Base-by-base conservation (phyloP, 805 yeast genomes). In the Wickerhamomyces alni region DNA sequence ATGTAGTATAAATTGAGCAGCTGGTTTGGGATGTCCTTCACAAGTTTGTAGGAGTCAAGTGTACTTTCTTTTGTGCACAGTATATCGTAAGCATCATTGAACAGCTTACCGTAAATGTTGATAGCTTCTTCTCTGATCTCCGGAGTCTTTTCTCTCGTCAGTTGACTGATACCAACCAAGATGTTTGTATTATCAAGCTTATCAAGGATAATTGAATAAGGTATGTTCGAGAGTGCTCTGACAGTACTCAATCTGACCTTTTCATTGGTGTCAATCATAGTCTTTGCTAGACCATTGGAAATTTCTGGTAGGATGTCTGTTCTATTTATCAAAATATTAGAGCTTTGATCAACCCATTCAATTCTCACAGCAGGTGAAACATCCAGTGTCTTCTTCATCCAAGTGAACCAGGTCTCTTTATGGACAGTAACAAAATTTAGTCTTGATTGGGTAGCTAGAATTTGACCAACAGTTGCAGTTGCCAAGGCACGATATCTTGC, bases 331-430 rank as follows among this genome's bases (percentile, higher is more conserved):
- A 87, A 44, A 8, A 82, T 69, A 1, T 52, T 57, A 0, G 80
- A 69, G 0, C 79, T 59, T 27, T 77, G 72, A 36, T 76, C 75
- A 0, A 76, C 77, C 96, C 96, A 88, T 39, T 72, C 69, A 5
- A 70, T 59, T 38, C 96, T 67, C 2, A 87, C 89, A 2, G 54
- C 55, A 0, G 83, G 66, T 2, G 82, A 75, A 8, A 76, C 64
- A 56, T 88, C 97, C 10, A 82, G 66, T 5, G 82, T 73, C 47
- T 88, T 83, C 45, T 80, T 81, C 39, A 84, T 58, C 95, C 95
- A 88, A 22, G 69, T 72, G 13, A 62, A 56, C 75, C 82, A 87
- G 1, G 83, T 74, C 12, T 75, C 75, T 29, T 68, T 69, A 49
- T 81, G 86, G 0, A 69, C 65, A 1, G 70, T 58, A 11, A 72